A percentile compares a stretch with the other conserved stretches of the same genome.
Evolutionary conservation across 2,329 filamentous ascomycete species (phyloP).

Genomic region (Hypoxylon sp.): DNA sequence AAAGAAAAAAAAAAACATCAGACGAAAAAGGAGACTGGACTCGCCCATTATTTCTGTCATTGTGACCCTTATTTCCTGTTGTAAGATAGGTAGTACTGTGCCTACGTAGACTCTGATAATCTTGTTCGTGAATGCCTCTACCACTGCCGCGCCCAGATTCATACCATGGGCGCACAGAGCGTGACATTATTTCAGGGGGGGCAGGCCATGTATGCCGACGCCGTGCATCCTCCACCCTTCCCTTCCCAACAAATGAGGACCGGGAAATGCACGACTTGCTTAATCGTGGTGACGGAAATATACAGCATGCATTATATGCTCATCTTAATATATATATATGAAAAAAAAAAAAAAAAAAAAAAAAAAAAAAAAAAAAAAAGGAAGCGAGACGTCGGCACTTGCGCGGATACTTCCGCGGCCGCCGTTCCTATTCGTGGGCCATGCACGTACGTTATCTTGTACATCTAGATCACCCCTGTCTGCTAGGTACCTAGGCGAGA

Average conservation of each 20-base stretch:
- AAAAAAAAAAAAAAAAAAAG: background rate
- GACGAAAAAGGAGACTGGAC: background rate
- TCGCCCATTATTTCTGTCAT: background rate
- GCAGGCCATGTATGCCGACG: conserved; percentile 14
- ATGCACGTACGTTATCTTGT: background rate
- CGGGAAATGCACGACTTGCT: background rate
- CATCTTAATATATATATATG: conserved; percentile 30
- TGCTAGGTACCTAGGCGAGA: background rate
- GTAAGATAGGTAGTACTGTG: too few species aligned
- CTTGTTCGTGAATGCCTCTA: conserved; percentile 1
- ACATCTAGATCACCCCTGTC: too few species aligned
- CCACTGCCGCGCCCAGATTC: background rate
- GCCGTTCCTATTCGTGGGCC: conserved; percentile 12
- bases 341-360: background rate
- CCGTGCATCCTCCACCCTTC: conserved; percentile 3
- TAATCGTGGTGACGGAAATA: background rate
- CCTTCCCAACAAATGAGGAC: conserved; percentile 7
- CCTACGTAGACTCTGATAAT: background rate
- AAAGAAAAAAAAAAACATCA: conserved; percentile 4
- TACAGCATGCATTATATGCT: conserved; percentile 17
- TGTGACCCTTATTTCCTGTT: background rate
- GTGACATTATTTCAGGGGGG: conserved; percentile 28
- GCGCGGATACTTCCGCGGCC: conserved; percentile 30
- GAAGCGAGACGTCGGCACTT: conserved; percentile 23
- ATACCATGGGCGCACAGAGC: background rate